These are phyloP conservation scores for Jamesozyma rosinii DNA, from an alignment of 805 yeast genomes.

Conservation along the genomic window DNA sequence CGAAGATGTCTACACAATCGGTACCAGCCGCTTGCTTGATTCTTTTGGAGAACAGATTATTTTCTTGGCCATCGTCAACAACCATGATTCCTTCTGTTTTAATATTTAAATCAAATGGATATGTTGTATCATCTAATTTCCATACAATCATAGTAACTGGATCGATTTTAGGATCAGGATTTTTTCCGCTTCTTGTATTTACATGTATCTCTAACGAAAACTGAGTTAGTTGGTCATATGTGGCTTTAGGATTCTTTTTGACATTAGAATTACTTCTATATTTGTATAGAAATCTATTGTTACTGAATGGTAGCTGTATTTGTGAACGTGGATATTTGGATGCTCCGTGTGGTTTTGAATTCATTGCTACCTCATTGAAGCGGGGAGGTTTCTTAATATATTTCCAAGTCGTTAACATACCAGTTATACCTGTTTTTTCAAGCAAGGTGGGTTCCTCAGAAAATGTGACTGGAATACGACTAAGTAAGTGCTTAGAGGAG, in stretches of 20 bases:
- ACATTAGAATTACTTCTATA: conserved; percentile 6
- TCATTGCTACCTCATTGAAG: conserved; percentile 27
- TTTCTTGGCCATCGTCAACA: conserved; percentile 6
- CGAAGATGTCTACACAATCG: conserved; percentile 34
- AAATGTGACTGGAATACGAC: conserved; percentile 27
- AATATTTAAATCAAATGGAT: conserved; percentile 29
- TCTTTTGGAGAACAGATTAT: conserved; percentile 3
- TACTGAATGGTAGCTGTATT: conserved; percentile 33
- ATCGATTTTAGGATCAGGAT: conserved; percentile 63
- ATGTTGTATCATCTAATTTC: conserved; percentile 42
- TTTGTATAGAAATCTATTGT: conserved; percentile 8
- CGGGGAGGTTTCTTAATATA: conserved; percentile 44
- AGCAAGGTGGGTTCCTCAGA: conserved; percentile 11
- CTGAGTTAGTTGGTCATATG: conserved; percentile 44
- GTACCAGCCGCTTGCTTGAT: conserved; percentile 13
- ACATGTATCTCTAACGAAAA: conserved; percentile 63
- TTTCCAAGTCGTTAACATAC: conserved; percentile 33
- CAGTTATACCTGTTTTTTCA: conserved; percentile 1
- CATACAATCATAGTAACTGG: conserved; percentile 54
- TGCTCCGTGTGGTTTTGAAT: conserved; percentile 4
- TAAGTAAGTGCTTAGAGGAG: conserved; percentile 31
- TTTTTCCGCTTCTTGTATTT: conserved; percentile 38
- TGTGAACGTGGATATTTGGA: conserved; percentile 36
- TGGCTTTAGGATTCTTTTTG: conserved; percentile 31
- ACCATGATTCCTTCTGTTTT: conserved; percentile 34